Evolutionary conservation across 345 rosid species (phyloP).

Genomic region (Orychophragmus violaceus): DNA sequence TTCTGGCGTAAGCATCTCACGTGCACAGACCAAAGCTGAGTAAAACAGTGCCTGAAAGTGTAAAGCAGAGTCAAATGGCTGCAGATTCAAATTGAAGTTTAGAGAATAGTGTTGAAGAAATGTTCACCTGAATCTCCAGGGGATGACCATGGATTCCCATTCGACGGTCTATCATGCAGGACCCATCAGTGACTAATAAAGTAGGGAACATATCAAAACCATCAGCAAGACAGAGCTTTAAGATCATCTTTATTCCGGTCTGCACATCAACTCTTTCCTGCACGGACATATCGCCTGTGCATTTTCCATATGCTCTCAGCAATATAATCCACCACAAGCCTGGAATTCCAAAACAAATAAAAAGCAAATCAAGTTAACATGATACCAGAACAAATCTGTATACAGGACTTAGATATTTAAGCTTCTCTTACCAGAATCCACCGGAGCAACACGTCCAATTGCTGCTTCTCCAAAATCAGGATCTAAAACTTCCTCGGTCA

Average conservation of each 20-base stretch:
- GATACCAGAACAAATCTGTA: neutral
- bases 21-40: constrained; percentile 76
- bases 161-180: constrained; percentile 98
- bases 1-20: constrained; percentile 82
- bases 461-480: constrained; percentile 98
- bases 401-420: neutral
- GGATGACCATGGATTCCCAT: constrained; percentile 99
- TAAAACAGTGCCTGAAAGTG: constrained; percentile 64
- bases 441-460: constrained; percentile 98
- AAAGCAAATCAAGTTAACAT: neutral
- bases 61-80: neutral
- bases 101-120: neutral
- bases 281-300: constrained; percentile 73
- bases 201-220: constrained; percentile 98
- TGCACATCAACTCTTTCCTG: constrained; percentile 94
- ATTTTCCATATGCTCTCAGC: constrained; percentile 87
- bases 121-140: constrained; percentile 78
- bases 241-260: constrained; percentile 90
- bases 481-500: constrained; percentile 82
- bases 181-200: constrained; percentile 89
- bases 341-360: constrained; percentile 11
- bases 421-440: constrained; percentile 64
- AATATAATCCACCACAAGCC: constrained; percentile 97
- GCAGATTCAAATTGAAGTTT: neutral
- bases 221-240: constrained; percentile 89